Base-by-base conservation (phyloP, 768 basidiomycete genomes). In the Gelatoporia subvermispora region DNA sequence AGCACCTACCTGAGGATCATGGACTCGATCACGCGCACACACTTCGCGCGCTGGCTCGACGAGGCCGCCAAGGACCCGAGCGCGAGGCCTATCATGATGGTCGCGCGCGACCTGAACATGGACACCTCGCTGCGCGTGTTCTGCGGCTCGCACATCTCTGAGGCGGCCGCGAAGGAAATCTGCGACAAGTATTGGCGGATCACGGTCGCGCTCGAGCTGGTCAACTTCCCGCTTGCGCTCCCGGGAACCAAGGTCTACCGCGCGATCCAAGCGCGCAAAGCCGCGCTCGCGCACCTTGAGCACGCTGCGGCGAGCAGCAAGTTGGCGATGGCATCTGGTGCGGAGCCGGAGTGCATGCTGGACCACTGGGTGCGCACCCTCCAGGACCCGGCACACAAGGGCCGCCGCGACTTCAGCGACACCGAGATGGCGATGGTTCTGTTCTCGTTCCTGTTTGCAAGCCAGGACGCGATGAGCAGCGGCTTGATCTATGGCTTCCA, bases 391-490 rank as follows among this genome's bases (percentile, higher is more conserved):
- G 61, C 64, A 67, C 63, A 72, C 61, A 94, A 93, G 66, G 85
- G 87, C 55, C 82, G 84, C 55, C 79, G 73, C 52, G 90, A 97
- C 52, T 98, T 93, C 71, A 88, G 83, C 56, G 88, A 98, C 65
- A 76, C 78, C 57, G 95, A 99, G 69, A 98, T 98, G 82, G 93
- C 90, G 23, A 89, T 96, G 85, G 94, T 96, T 61, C 69, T 99
- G 35, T 85, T 99, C 63, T 93, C 90, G 10, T 98, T 98, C 84
- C 72, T 99, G 46, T 97, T 97, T 60, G 96, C 92, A 2, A 88
- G 84, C 21, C 92, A 96, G 72, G 96, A 99, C 64, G 96, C 96
- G 41, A 98, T 99, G 96, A 91, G 90, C 65, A 93, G 89, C 51
- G 94, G 93, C 43, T 72, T 97, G 59, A 93, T 96, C 61, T 97